Conservation (phyloP, 2,329 filamentous ascomycete genomes). For the Fusarium palustre region DNA sequence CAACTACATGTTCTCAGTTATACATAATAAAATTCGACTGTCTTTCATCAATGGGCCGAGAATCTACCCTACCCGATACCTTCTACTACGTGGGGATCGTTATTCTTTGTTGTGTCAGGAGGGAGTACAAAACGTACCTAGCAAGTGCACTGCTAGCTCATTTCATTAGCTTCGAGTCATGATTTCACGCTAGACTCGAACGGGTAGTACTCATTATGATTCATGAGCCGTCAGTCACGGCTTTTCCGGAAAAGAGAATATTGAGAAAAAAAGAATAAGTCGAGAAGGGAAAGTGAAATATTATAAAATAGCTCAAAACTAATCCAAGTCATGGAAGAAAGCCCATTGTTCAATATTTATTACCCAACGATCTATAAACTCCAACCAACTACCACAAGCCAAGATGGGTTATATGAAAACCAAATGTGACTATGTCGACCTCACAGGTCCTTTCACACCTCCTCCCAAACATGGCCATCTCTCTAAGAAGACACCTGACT, state of each 20-base stretch:
- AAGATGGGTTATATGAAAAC: conserved; percentile 30
- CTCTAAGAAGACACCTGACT: conserved; percentile 24
- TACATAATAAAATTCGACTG: too few species aligned
- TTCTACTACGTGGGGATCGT: too few species aligned
- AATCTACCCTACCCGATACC: too few species aligned
- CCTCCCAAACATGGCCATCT: conserved; percentile 40
- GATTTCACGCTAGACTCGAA: not conserved
- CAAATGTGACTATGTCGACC: conserved; percentile 24
- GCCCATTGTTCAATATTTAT: not conserved
- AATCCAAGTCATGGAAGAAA: not conserved
- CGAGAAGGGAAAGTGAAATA: fast-evolving
- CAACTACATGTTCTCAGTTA: too few species aligned
- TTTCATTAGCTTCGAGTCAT: not conserved
- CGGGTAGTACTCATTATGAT: conserved; percentile 3
- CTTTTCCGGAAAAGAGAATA: not conserved
- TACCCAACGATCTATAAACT: fast-evolving
- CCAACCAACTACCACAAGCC: not conserved
- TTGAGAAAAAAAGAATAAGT: fast-evolving
- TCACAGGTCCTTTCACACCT: conserved; percentile 18
- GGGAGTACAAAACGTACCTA: too few species aligned
- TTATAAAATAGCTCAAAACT: not conserved
- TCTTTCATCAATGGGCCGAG: too few species aligned
- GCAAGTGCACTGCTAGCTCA: too few species aligned
- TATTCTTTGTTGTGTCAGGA: too few species aligned
- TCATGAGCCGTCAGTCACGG: not conserved